Evolutionary conservation across 805 yeast species (phyloP).

Genomic region (Cyberlindnera euphorbiiphila): DNA sequence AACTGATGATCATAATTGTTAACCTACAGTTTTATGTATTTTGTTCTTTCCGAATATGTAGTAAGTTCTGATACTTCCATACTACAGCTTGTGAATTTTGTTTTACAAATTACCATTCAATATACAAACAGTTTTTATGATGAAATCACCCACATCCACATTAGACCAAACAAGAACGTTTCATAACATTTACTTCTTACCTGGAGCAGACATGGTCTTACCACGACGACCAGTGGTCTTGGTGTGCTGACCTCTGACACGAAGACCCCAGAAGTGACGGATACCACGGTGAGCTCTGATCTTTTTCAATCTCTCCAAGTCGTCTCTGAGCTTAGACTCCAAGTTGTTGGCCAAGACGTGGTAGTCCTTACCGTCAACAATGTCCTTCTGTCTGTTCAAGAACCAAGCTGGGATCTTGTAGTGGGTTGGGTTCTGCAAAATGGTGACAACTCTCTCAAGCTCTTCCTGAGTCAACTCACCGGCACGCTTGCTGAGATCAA

Average conservation of each 20-base stretch:
- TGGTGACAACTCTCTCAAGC: constrained; percentile 99
- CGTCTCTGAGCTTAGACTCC: constrained; percentile 99
- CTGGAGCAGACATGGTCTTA: constrained; percentile 33
- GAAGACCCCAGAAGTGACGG: constrained; percentile 99
- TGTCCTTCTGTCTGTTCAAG: constrained; percentile 99
- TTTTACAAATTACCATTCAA: constrained; percentile 16
- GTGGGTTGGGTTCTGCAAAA: constrained; percentile 99
- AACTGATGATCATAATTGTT: no score
- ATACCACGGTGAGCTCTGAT: constrained; percentile 99
- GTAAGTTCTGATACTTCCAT: no score
- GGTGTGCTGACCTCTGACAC: constrained; percentile 99
- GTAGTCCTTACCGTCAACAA: constrained; percentile 98
- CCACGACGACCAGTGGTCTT: constrained; percentile 99
- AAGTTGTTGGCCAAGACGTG: constrained; percentile 98
- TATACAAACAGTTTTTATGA: constrained; percentile 17
- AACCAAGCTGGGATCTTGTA: constrained; percentile 99
- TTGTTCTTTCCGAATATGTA: no score
- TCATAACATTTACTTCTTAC: constrained; percentile 5
- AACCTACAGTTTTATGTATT: no score
- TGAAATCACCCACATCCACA: constrained; percentile 8
- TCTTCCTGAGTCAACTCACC: constrained; percentile 99
- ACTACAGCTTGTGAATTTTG: no score
- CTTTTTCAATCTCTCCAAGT: constrained; percentile 99
- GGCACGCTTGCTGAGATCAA: constrained; percentile 97
- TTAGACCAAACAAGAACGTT: constrained; percentile 5